phyloP scores from a whole-genome alignment of 139 green algal species.

The Dunaliella primolecta region DNA sequence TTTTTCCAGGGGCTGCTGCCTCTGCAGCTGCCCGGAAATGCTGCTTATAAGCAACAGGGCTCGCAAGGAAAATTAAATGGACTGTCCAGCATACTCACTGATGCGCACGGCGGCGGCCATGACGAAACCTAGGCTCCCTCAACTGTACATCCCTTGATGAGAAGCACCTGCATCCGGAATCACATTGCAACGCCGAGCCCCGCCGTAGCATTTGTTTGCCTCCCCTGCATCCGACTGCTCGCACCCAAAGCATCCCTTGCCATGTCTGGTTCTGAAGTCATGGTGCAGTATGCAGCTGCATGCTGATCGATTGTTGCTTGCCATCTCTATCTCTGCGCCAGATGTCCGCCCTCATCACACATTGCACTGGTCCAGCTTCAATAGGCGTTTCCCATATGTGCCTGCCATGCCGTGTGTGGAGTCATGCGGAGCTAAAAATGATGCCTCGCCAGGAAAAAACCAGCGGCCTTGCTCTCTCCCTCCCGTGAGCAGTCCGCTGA shows the following conservation, averaged over 20 bases:
- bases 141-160: neutral
- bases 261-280: no score
- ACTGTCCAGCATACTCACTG: no score
- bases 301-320: no score
- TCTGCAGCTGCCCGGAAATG: no score
- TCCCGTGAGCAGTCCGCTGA: neutral
- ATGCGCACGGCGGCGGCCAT: neutral
- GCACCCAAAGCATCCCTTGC: no score
- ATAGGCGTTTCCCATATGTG: conserved; percentile 6
- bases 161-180: neutral
- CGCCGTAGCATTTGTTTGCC: no score
- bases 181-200: neutral
- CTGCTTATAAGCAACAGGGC: no score
- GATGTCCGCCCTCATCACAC: neutral
- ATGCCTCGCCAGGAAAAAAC: neutral
- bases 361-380: neutral
- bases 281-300: neutral
- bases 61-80: no score
- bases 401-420: neutral
- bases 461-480: neutral
- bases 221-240: no score
- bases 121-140: neutral
- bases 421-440: neutral
- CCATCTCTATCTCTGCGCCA: no score
- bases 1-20: no score